phyloP scores from a whole-genome alignment of 106 monocot species.

The Posidonia australis region DNA sequence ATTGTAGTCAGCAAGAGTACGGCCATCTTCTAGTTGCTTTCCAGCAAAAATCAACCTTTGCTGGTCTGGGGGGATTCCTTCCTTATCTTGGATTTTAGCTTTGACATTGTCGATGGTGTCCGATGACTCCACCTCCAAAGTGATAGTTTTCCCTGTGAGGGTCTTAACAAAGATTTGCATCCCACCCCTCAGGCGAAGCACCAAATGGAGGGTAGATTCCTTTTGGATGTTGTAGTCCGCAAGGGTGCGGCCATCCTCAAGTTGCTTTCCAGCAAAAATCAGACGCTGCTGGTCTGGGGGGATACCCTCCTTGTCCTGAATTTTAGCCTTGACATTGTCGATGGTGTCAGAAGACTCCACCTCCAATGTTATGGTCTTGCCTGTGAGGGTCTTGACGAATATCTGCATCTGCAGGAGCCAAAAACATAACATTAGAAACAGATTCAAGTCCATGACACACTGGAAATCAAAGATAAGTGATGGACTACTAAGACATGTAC shows the following conservation, averaged over 20 bases:
- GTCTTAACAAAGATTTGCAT: constrained; percentile 90
- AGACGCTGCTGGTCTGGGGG: constrained; percentile 39
- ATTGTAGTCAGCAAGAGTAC: constrained; percentile 63
- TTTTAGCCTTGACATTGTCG: constrained; percentile 39
- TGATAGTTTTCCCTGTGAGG: constrained; percentile 74
- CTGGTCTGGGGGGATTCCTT: constrained; percentile 88
- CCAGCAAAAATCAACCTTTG: constrained; percentile 82
- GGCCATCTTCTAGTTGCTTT: constrained; percentile 79
- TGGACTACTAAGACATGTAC: too few species aligned
- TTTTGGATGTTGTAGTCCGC: constrained; percentile 72
- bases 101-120: constrained; percentile 86
- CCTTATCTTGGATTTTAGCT: constrained; percentile 86
- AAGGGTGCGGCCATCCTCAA: constrained; percentile 60
- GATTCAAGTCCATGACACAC: neutral
- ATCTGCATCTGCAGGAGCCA: constrained; percentile 37
- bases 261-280: constrained; percentile 37
- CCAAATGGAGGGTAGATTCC: constrained; percentile 60
- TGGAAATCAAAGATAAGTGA: too few species aligned
- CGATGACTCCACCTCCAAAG: constrained; percentile 67
- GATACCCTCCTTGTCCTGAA: constrained; percentile 41
- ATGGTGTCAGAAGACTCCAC: constrained; percentile 16
- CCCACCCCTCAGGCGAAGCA: constrained; percentile 52
- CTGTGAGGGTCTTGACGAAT: constrained; percentile 49
- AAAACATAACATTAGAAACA: neutral
- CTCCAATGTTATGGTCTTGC: constrained; percentile 47